A percentile compares a stretch with the other conserved stretches of the same genome.
phyloP scores from a whole-genome alignment of 495 filamentous ascomycete genomes.

The Letharia columbiana region DNA sequence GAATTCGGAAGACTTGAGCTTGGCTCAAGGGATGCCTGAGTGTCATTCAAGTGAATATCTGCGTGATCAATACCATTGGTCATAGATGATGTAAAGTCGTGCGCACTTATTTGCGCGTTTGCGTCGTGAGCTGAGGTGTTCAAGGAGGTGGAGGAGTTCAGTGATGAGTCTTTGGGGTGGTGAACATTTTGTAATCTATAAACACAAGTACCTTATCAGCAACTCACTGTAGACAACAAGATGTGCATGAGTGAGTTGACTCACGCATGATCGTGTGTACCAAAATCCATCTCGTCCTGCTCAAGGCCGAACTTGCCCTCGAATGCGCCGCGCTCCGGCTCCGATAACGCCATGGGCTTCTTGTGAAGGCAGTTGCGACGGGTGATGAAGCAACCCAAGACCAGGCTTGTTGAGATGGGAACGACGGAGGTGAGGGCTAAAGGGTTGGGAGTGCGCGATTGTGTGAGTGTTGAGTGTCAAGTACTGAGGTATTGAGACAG shows the following conservation, averaged over 20 bases:
- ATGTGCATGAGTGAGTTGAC: conserved; percentile 22
- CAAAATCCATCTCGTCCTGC: conserved; percentile 39
- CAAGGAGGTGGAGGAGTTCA: conserved; percentile 13
- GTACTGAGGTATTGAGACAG: not conserved
- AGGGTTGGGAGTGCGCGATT: not conserved
- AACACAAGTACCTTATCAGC: conserved; percentile 1
- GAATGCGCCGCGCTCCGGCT: conserved; percentile 37
- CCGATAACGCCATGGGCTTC: conserved; percentile 42
- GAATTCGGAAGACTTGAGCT: conserved; percentile 16
- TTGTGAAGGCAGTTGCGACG: conserved; percentile 31
- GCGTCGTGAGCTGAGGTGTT: conserved; percentile 22
- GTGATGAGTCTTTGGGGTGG: conserved; percentile 17
- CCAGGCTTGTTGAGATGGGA: not conserved
- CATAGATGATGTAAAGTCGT: conserved; percentile 12
- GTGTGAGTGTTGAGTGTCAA: not conserved
- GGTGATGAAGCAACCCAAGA: not conserved
- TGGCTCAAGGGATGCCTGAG: conserved; percentile 7
- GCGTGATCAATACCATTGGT: conserved; percentile 15
- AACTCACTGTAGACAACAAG: not conserved
- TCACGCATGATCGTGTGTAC: conserved; percentile 41
- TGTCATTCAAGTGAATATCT: conserved; percentile 6
- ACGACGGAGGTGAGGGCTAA: not conserved
- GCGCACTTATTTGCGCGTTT: conserved; percentile 9
- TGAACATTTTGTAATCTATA: conserved; percentile 17
- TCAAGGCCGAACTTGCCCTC: conserved; percentile 41